Evolutionary conservation across 176 grass and related monocot species (phyloP).

Genomic region (Juncus effusus): DNA sequence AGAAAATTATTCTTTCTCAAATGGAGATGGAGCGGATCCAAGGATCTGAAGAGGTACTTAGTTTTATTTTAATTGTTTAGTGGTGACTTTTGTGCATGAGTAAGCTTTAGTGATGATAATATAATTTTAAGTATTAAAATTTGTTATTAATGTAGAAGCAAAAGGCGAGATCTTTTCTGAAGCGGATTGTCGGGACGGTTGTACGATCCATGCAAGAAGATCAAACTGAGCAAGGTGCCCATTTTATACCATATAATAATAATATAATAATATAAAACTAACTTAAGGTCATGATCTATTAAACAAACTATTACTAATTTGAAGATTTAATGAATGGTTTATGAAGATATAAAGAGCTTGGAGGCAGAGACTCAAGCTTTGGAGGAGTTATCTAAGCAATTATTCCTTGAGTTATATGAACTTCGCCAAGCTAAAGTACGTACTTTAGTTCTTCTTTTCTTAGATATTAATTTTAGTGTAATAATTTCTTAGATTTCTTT

Average conservation of each 20-base stretch:
- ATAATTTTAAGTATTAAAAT: not conserved
- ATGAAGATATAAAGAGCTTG: constrained; percentile 87
- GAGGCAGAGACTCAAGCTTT: constrained; percentile 94
- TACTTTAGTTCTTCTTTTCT: constrained; percentile 16
- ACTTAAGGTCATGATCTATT: not conserved
- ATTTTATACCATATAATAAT: not conserved
- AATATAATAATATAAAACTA: not conserved
- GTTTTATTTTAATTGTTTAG: constrained; percentile 15
- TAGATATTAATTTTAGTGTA: not conserved
- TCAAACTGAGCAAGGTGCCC: constrained; percentile 89
- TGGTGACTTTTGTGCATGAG: constrained; percentile 12
- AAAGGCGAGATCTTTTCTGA: constrained; percentile 89
- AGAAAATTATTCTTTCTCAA: constrained; percentile 94
- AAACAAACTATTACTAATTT: not conserved
- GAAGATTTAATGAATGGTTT: constrained; percentile 6
- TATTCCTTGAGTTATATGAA: constrained; percentile 97
- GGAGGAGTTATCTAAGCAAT: constrained; percentile 96
- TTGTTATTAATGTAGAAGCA: constrained; percentile 59
- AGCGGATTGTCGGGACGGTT: constrained; percentile 90
- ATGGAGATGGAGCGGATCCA: constrained; percentile 98
- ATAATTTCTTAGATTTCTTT: not conserved
- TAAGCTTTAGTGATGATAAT: not conserved
- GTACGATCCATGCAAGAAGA: constrained; percentile 93
- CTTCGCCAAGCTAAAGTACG: constrained; percentile 89
- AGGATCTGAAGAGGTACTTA: constrained; percentile 79